Percentiles rank a stretch among this genome's conserved stretches.
These are phyloP conservation scores for Pluteus cervinus DNA, from an alignment of 768 basidiomycete species.

Conservation along the genomic window DNA sequence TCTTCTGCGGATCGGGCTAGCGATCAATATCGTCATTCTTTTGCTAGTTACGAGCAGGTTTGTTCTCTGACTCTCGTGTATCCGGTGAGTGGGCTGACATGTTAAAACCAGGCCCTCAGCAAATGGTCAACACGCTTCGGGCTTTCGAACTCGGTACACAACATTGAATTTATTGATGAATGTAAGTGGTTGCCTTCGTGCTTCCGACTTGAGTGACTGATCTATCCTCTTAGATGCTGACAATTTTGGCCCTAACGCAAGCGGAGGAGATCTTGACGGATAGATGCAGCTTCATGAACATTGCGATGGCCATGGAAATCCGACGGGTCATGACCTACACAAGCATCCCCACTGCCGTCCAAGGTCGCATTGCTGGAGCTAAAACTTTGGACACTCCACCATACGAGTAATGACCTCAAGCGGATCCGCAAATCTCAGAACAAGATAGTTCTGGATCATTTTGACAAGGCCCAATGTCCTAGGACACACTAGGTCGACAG, in stretches of 20 bases:
- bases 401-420: conserved; percentile 32
- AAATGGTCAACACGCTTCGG: conserved; percentile 67
- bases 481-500: conserved; percentile 29
- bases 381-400: conserved; percentile 58
- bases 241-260: conserved; percentile 33
- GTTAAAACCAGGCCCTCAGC: conserved; percentile 44
- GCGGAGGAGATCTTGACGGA: conserved; percentile 66
- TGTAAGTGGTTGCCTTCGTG: conserved; percentile 27
- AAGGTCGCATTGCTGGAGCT: conserved; percentile 52
- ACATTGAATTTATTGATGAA: conserved; percentile 48
- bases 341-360: conserved; percentile 47
- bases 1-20: conserved; percentile 27
- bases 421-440: conserved; percentile 60
- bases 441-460: too few species aligned
- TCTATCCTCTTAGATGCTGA: conserved; percentile 22
- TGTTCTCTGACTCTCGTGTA: too few species aligned
- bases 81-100: too few species aligned
- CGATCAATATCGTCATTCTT: conserved; percentile 40
- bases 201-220: background rate
- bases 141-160: conserved; percentile 61
- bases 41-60: too few species aligned
- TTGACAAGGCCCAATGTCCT: too few species aligned
- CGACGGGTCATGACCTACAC: conserved; percentile 26
- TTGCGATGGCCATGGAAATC: conserved; percentile 39
- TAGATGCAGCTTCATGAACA: conserved; percentile 68